A percentile compares a stretch with the other conserved stretches of the same genome.
Conservation (phyloP, 2,329 filamentous ascomycete species). For the Westerdykella aurantiaca region DNA sequence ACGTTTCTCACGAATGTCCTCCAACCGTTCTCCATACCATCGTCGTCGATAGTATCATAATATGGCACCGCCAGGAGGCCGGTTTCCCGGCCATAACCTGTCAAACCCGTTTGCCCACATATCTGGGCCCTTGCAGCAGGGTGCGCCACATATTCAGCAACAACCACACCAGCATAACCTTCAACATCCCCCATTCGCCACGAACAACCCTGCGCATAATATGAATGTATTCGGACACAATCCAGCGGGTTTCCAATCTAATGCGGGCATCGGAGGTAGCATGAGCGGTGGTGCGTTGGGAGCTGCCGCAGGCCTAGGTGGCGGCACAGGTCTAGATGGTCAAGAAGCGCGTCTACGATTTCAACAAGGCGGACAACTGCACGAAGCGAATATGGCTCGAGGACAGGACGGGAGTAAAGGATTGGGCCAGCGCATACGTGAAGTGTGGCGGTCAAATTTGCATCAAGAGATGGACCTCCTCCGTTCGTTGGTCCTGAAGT, state of each 20-base stretch:
- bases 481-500: conserved; percentile 78
- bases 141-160: conserved; percentile 43
- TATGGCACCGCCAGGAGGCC: conserved; percentile 56
- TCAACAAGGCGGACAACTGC: conserved; percentile 60
- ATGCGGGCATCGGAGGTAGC: conserved; percentile 52
- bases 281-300: conserved; percentile 52
- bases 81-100: conserved; percentile 54
- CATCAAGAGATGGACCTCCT: conserved; percentile 84
- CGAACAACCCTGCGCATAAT: conserved; percentile 53
- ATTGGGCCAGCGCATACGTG: conserved; percentile 74
- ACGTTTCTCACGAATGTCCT: not conserved
- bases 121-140: conserved; percentile 44
- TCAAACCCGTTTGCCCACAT: conserved; percentile 56
- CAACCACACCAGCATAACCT: conserved; percentile 52
- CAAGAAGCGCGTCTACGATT: conserved; percentile 87
- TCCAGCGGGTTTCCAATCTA: conserved; percentile 40
- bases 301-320: conserved; percentile 49
- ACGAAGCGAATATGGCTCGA: conserved; percentile 42
- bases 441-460: conserved; percentile 92
- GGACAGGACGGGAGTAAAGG: conserved; percentile 53
- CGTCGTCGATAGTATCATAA: conserved; percentile 14
- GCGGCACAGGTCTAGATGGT: conserved; percentile 68
- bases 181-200: conserved; percentile 62
- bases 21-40: conserved; percentile 1
- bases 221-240: conserved; percentile 49